A percentile compares a stretch with the other conserved stretches of the same genome.
Conservation (phyloP, 225 moss, liverwort and hornwort species). For the Physcomitrium patens region DNA sequence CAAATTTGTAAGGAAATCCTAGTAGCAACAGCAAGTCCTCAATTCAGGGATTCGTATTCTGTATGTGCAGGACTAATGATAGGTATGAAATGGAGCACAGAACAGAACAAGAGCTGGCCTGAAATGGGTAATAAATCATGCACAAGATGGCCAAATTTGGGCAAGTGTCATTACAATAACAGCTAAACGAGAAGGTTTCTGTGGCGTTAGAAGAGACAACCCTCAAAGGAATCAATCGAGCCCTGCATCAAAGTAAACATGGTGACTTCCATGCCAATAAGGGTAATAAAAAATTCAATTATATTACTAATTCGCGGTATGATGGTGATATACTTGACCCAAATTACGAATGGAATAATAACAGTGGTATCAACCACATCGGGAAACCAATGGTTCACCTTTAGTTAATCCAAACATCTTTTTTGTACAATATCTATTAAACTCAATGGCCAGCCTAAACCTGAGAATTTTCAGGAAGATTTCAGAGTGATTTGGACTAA, state of each 20-base stretch:
- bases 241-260: neutral
- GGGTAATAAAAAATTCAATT: slow-evolving; percentile 21
- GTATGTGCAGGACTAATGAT: no score
- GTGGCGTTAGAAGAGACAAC: slow-evolving; percentile 14
- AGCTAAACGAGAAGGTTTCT: neutral
- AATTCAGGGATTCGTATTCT: no score
- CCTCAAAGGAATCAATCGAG: neutral
- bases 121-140: neutral
- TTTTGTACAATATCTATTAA: slow-evolving; percentile 49
- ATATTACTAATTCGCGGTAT: slow-evolving; percentile 26
- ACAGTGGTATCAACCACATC: slow-evolving; percentile 36
- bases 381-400: slow-evolving; percentile 47
- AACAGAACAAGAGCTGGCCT: neutral
- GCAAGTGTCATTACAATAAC: neutral
- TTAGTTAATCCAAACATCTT: slow-evolving; percentile 35
- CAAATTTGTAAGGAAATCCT: no score
- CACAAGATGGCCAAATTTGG: neutral
- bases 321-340: slow-evolving; percentile 25
- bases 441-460: slow-evolving; percentile 32
- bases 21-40: no score
- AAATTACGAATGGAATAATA: slow-evolving; percentile 27
- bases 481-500: slow-evolving; percentile 34
- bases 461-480: slow-evolving; percentile 35
- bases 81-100: no score
- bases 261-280: neutral